A percentile compares a stretch with the other conserved stretches of the same genome.
Evolutionary conservation across 768 basidiomycete species (phyloP).

Genomic region (Amanita subjunquillea): DNA sequence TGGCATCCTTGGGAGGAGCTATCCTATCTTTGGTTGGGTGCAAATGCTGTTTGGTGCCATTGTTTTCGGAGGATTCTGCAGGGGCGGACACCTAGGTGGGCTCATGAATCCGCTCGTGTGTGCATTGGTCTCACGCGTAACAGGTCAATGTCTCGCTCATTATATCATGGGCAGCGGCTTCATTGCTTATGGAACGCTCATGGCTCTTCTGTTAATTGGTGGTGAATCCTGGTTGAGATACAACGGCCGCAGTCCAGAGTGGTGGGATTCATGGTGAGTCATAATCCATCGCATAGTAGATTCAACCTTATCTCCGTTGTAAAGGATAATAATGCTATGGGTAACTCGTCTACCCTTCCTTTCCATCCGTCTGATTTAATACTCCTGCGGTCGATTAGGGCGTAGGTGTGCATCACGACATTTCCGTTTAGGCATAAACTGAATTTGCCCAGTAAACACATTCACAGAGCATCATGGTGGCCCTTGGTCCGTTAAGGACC

Average conservation of each 20-base stretch:
- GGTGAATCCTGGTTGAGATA: constrained; percentile 72
- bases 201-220: constrained; percentile 67
- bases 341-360: constrained; percentile 17
- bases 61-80: constrained; percentile 67
- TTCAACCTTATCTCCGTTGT: not conserved
- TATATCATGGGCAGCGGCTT: constrained; percentile 90
- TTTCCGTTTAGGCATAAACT: not conserved
- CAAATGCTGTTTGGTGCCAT: constrained; percentile 86
- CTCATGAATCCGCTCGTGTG: not conserved
- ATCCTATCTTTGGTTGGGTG: constrained; percentile 79
- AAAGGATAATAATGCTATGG: constrained; percentile 42
- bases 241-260: constrained; percentile 69
- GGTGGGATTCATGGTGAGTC: constrained; percentile 72
- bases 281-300: not conserved
- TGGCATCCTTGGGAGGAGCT: constrained; percentile 72
- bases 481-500: constrained; percentile 82
- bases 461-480: constrained; percentile 86
- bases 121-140: constrained; percentile 2
- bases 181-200: constrained; percentile 75
- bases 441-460: constrained; percentile 55
- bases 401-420: constrained; percentile 32
- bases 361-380: not conserved
- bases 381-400: constrained; percentile 26
- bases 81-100: constrained; percentile 52
- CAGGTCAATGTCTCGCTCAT: constrained; percentile 78